phyloP scores from a whole-genome alignment of 768 basidiomycete genomes.

The Mycena maculata region DNA sequence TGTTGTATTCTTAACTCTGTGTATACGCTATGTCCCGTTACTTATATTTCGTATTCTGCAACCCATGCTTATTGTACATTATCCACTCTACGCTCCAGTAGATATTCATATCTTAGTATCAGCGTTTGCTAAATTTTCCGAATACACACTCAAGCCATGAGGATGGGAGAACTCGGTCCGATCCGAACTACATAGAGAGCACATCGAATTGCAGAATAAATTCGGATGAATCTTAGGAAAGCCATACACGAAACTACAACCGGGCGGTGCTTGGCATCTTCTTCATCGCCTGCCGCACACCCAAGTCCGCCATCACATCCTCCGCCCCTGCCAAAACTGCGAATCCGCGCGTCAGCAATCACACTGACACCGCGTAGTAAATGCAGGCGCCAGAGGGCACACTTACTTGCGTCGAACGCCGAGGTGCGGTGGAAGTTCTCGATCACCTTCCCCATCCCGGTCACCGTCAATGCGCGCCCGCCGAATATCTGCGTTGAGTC shows the following conservation, averaged over 20 bases:
- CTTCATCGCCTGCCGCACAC: constrained; percentile 78
- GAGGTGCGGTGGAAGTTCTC: constrained; percentile 90
- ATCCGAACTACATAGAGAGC: too few species aligned
- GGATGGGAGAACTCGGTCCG: too few species aligned
- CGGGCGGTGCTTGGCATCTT: constrained; percentile 65
- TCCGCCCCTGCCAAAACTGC: constrained; percentile 81
- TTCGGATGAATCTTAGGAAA: too few species aligned
- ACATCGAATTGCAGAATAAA: too few species aligned
- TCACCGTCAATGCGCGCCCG: constrained; percentile 86
- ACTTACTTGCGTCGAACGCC: constrained; percentile 80
- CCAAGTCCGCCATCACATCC: constrained; percentile 79
- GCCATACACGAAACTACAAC: constrained; percentile 45
- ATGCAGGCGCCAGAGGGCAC: too few species aligned
- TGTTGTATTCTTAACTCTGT: not conserved
- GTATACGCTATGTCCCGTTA: not conserved
- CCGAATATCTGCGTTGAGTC: constrained; percentile 91
- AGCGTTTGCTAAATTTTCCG: too few species aligned
- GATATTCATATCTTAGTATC: not conserved
- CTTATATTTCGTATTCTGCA: not conserved
- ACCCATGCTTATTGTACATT: not conserved
- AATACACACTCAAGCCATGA: too few species aligned
- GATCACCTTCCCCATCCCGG: constrained; percentile 88
- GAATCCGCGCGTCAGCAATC: constrained; percentile 21
- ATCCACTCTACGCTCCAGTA: not conserved
- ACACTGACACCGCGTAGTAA: not conserved